A percentile compares a stretch with the other conserved stretches of the same genome.
Evolutionary conservation across 345 rosid genomes (phyloP).

Genomic region (Rhizophora apiculata): DNA sequence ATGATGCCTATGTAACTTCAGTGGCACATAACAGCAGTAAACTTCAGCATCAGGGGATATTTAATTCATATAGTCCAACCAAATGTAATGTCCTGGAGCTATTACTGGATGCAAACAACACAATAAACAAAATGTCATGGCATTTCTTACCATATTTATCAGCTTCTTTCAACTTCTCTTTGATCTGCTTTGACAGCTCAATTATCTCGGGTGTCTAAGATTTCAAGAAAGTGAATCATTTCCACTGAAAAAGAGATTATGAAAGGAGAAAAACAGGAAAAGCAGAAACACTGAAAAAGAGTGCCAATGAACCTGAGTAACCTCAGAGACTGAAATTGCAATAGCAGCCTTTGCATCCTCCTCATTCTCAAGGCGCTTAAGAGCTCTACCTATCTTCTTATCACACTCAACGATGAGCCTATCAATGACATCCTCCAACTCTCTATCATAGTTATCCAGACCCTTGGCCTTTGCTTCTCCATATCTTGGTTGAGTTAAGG

Average conservation of each 20-base stretch:
- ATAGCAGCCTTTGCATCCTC: slow-evolving; percentile 99
- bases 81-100: too few relatives aligned
- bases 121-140: not conserved
- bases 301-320: slow-evolving; percentile 65
- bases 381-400: slow-evolving; percentile 91
- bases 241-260: not conserved
- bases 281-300: not conserved
- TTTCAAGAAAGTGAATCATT: slow-evolving; percentile 5
- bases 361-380: slow-evolving; percentile 98
- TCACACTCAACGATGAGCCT: slow-evolving; percentile 96
- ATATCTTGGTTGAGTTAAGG: slow-evolving; percentile 44
- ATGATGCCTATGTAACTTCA: too few relatives aligned
- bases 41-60: too few relatives aligned
- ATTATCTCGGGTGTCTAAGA: slow-evolving; percentile 72
- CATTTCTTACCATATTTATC: slow-evolving; percentile 61
- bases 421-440: slow-evolving; percentile 93
- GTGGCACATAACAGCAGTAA: too few relatives aligned
- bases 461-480: slow-evolving; percentile 88
- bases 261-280: not conserved
- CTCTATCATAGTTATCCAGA: slow-evolving; percentile 78
- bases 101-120: not conserved
- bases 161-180: slow-evolving; percentile 91
- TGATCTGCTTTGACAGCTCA: slow-evolving; percentile 86
- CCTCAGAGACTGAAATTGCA: slow-evolving; percentile 95
- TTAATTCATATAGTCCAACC: too few relatives aligned